A percentile compares a stretch with the other conserved stretches of the same genome.
Evolutionary conservation across 1,139 yeast species (phyloP).

Genomic region (Nematodospora anomalae): DNA sequence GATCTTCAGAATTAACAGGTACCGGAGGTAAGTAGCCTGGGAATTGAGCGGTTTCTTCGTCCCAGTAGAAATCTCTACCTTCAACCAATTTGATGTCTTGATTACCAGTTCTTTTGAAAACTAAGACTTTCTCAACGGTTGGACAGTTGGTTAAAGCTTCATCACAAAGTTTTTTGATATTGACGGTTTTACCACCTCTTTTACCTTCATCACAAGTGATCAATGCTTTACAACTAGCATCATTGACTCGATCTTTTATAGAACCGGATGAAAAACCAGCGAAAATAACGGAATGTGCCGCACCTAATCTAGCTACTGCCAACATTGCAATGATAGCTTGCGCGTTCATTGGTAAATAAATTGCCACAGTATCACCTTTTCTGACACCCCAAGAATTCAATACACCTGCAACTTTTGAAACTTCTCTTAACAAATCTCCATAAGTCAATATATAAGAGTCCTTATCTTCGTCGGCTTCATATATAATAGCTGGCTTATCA

Average conservation of each 20-base stretch:
- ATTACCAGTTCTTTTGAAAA: slow-evolving; percentile 82
- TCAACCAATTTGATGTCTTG: slow-evolving; percentile 62
- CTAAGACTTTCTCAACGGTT: slow-evolving; percentile 77
- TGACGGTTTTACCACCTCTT: slow-evolving; percentile 92
- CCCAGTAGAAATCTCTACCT: slow-evolving; percentile 95
- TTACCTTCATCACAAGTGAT: slow-evolving; percentile 96
- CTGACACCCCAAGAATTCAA: slow-evolving; percentile 82
- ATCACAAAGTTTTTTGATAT: slow-evolving; percentile 91
- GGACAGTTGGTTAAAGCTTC: slow-evolving; percentile 85
- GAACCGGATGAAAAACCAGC: slow-evolving; percentile 98
- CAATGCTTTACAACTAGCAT: slow-evolving; percentile 85
- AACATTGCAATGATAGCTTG: slow-evolving; percentile 93
- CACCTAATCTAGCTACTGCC: slow-evolving; percentile 94
- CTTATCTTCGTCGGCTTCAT: slow-evolving; percentile 91
- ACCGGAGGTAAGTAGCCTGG: slow-evolving; percentile 86
- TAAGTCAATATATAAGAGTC: slow-evolving; percentile 76
- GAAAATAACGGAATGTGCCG: slow-evolving; percentile 92
- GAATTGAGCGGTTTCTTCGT: slow-evolving; percentile 77
- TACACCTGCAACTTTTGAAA: slow-evolving; percentile 85
- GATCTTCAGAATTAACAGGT: slow-evolving; percentile 89
- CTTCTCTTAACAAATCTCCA: slow-evolving; percentile 84
- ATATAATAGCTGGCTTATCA: slow-evolving; percentile 83
- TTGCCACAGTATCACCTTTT: slow-evolving; percentile 95
- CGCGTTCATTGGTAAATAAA: slow-evolving; percentile 96
- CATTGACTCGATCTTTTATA: slow-evolving; percentile 83